Conservation (phyloP, 176 grass and related monocot species). For the Avena sativa region DNA sequence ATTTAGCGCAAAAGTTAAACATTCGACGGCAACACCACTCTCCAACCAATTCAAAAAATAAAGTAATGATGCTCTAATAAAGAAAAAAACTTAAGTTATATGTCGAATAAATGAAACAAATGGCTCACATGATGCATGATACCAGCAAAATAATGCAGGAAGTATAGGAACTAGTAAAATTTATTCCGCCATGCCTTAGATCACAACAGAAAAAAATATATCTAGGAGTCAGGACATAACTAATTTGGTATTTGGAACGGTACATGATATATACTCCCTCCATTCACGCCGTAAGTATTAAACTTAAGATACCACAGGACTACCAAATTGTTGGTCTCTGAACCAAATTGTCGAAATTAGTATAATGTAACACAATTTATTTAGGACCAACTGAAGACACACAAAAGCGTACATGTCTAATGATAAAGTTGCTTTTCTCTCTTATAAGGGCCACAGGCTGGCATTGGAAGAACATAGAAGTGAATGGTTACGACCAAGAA, state of each 20-base stretch:
- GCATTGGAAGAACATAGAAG: constrained; percentile 40
- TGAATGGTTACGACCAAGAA: not conserved
- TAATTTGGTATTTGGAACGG: too few relatives aligned
- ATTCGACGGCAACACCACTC: not conserved
- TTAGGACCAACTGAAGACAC: constrained; percentile 10
- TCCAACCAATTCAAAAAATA: not conserved
- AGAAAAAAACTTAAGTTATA: not conserved
- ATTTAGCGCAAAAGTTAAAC: not conserved
- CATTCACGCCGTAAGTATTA: not conserved
- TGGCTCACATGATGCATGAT: constrained; percentile 14
- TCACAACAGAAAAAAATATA: too few relatives aligned
- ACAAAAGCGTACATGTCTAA: constrained; percentile 69
- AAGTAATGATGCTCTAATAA: too few relatives aligned
- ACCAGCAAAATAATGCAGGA: not conserved
- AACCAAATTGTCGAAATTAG: not conserved
- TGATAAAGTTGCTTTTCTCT: constrained; percentile 86
- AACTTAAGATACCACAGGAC: not conserved
- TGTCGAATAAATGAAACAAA: not conserved
- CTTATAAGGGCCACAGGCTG: constrained; percentile 80
- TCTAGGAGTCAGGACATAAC: too few relatives aligned
- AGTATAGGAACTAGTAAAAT: not conserved
- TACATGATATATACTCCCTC: too few relatives aligned
- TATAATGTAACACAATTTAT: not conserved
- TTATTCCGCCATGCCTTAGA: not conserved
- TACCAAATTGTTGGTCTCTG: not conserved